Conservation (phyloP, 139 green algal species). For the Klebsormidium nitens region DNA sequence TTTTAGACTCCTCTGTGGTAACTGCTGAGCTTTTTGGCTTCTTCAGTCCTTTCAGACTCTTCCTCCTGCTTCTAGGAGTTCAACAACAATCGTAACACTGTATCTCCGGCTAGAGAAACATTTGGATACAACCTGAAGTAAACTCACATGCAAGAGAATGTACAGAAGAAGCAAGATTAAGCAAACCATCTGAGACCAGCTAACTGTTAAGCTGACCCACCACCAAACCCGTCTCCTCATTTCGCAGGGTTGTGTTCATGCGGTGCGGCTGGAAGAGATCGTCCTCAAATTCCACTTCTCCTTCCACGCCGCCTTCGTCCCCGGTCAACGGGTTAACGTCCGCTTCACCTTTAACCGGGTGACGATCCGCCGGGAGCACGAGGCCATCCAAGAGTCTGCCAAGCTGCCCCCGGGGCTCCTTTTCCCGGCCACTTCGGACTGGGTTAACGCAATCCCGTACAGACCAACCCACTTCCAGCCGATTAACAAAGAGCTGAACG, state of each 20-base stretch:
- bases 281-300: constrained; percentile 9
- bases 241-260: constrained; percentile 12
- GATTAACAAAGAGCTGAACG: constrained; percentile 15
- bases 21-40: too few relatives aligned
- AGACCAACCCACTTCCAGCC: not conserved
- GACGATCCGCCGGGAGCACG: not conserved
- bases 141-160: too few relatives aligned
- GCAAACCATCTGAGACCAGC: too few relatives aligned
- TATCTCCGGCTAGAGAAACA: not conserved
- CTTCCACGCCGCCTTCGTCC: not conserved
- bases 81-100: not conserved
- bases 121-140: not conserved
- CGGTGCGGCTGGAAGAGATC: constrained; percentile 12
- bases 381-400: not conserved
- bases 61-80: not conserved
- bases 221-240: not conserved
- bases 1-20: too few relatives aligned
- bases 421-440: not conserved
- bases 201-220: not conserved
- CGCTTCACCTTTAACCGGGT: not conserved
- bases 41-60: too few relatives aligned
- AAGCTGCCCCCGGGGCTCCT: not conserved
- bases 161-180: too few relatives aligned
- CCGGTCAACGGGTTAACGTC: not conserved
- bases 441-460: not conserved